phyloP scores from a whole-genome alignment of 768 basidiomycete species.

The Rhodocollybia butyracea region DNA sequence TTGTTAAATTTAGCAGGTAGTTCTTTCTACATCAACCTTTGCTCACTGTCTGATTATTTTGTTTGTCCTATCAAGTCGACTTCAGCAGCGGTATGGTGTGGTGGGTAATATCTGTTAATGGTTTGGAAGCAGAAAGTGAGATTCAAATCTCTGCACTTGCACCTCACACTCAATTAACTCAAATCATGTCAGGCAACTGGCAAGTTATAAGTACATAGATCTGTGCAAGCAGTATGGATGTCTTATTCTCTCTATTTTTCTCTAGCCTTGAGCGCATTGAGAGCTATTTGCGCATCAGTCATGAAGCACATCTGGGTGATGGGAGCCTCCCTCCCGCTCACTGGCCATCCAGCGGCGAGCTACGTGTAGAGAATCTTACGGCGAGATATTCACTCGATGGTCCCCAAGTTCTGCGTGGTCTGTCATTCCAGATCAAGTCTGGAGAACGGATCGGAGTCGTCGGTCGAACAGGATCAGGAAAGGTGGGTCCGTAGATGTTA shows the following conservation, averaged over 20 bases:
- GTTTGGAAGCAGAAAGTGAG: slow-evolving; percentile 18
- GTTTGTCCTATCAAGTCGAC: background rate
- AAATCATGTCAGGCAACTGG: slow-evolving; percentile 8
- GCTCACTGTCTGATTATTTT: background rate
- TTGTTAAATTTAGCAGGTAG: slow-evolving; percentile 36
- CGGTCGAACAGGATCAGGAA: slow-evolving; percentile 59
- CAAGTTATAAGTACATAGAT: no score
- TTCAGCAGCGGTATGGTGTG: slow-evolving; percentile 18
- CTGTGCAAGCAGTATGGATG: background rate
- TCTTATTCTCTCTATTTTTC: background rate
- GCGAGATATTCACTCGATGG: slow-evolving; percentile 39
- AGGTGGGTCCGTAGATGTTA: slow-evolving; percentile 31
- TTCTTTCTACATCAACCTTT: background rate
- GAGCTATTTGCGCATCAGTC: slow-evolving; percentile 45
- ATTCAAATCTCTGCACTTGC: background rate
- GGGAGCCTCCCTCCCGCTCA: slow-evolving; percentile 44
- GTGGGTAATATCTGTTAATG: slow-evolving; percentile 19
- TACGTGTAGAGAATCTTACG: slow-evolving; percentile 39
- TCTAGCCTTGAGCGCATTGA: slow-evolving; percentile 33
- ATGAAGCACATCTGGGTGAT: slow-evolving; percentile 34
- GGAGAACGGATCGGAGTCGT: slow-evolving; percentile 52
- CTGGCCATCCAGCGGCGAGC: slow-evolving; percentile 47
- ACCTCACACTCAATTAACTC: background rate
- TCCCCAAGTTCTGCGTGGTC: slow-evolving; percentile 39
- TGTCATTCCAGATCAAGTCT: slow-evolving; percentile 39